Evolutionary conservation across 2,329 filamentous ascomycete genomes (phyloP).

Genomic region (Aureobasidium sp.): DNA sequence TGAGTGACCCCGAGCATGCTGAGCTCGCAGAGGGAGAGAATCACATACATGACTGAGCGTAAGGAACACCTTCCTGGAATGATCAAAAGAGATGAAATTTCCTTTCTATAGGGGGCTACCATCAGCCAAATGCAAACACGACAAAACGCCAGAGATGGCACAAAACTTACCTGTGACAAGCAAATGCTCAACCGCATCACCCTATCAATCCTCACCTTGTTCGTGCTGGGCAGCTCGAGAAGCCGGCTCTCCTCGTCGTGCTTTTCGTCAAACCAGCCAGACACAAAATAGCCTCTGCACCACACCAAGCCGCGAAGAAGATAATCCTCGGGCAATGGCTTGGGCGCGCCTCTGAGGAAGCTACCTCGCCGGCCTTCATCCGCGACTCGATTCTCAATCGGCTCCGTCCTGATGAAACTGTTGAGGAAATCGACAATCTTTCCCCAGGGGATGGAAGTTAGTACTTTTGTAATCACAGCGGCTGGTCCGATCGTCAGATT

Average conservation of each 20-base stretch:
- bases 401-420: conserved; percentile 37
- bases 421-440: conserved; percentile 48
- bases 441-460: conserved; percentile 48
- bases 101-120: conserved; percentile 4
- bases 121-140: conserved; percentile 1
- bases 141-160: neutral
- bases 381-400: conserved; percentile 32
- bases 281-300: conserved; percentile 52
- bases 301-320: conserved; percentile 58
- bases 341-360: conserved; percentile 37
- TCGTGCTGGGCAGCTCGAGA: conserved; percentile 56
- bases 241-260: conserved; percentile 62
- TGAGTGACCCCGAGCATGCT: neutral
- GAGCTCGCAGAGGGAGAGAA: neutral
- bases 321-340: conserved; percentile 63
- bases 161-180: conserved; percentile 17
- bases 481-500: conserved; percentile 1
- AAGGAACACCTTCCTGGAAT: neutral
- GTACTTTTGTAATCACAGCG: conserved; percentile 25
- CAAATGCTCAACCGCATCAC: conserved; percentile 25
- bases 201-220: conserved; percentile 50
- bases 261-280: conserved; percentile 53
- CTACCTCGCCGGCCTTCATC: conserved; percentile 27
- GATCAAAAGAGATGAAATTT: conserved; percentile 21
- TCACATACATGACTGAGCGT: conserved; percentile 1